A percentile compares a stretch with the other conserved stretches of the same genome.
Evolutionary conservation across 768 basidiomycete genomes (phyloP).

Genomic region (Mycena haematopus): DNA sequence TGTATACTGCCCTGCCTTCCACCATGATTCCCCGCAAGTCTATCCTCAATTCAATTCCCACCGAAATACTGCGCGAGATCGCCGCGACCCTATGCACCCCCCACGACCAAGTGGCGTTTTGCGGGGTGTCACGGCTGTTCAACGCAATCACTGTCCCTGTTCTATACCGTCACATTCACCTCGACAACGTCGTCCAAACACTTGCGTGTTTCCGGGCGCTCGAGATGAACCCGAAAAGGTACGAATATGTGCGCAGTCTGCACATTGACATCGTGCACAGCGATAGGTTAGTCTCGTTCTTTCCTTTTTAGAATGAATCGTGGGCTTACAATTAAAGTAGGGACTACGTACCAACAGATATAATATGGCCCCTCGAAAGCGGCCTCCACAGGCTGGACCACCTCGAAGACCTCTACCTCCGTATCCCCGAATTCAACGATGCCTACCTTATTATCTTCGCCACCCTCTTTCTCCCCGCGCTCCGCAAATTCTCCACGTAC

Average conservation of each 20-base stretch:
- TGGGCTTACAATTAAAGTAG: background rate
- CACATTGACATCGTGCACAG: background rate
- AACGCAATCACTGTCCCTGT: conserved; percentile 1
- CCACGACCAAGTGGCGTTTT: background rate
- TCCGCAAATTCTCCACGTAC: conserved; percentile 8
- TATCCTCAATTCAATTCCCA: conserved; percentile 2
- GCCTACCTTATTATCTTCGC: conserved; percentile 13
- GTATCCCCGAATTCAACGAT: conserved; percentile 9
- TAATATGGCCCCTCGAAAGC: conserved; percentile 5
- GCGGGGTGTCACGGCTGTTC: conserved; percentile 1
- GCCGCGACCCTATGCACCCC: background rate
- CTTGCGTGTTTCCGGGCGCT: background rate
- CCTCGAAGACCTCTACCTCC: conserved; percentile 1
- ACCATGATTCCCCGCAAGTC: background rate
- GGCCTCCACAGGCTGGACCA: background rate
- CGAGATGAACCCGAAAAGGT: background rate
- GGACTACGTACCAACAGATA: conserved; percentile 7
- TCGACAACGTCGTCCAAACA: conserved; percentile 1
- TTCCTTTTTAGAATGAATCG: too few species aligned
- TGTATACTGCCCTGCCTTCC: background rate
- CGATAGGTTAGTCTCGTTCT: background rate
- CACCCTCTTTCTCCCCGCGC: conserved; percentile 3
- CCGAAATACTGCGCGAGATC: conserved; percentile 14
- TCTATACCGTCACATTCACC: background rate
- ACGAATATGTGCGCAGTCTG: conserved; percentile 12